Base-by-base conservation (phyloP, 2,329 filamentous ascomycete genomes). In the Aureobasidium vineae region DNA sequence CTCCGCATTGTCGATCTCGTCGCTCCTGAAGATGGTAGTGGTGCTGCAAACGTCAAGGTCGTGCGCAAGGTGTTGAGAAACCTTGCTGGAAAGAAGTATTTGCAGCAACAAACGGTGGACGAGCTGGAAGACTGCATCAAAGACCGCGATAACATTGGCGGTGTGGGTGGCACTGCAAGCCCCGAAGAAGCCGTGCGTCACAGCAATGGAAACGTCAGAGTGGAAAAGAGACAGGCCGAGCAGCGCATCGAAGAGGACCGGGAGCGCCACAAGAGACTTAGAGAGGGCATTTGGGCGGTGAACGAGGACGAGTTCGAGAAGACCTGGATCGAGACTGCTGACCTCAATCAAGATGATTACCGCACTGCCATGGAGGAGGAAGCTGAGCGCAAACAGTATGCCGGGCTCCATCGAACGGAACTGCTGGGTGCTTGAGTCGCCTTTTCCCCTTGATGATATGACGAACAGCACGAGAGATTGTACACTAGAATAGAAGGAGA, bases 161-260 rank as follows among this genome's bases (percentile, higher is more conserved):
- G 74, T 41, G 72, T 66, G 67, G 65, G 71, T 67, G 61, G 47
- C 28, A 23, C 40, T 26, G 47, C 61, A n/a, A 43, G 49, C 3
- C 61, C 61, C 2, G 33, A 53, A n/a, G 38, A 54, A 43, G 43
- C 61, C 16, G 2, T 10, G 1, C 65, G 49, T 67, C 68, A 63
- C 45, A 64, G 47, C 52, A 69, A 21, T 69, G 66, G 11, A 4
- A 64, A 64, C n/a, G 77, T 81, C 52, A 80, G 83, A 61, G 76
- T 95, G 61, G 91, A 97, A 73, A 95, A 94, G 78, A 85, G 90
- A 66, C 91, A 97, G 79, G 90, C 97, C 63, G 93, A 98, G 79
- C 93, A 98, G 80, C 84, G 95, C 47, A 97, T 99, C 69, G 96
- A 99, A 72, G 96, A 99, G 78, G 95, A 99, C 77, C 84, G 95